Base-by-base conservation (phyloP, 192 early-diverging fungal genomes). In the Polychytrium aggregatum region DNA sequence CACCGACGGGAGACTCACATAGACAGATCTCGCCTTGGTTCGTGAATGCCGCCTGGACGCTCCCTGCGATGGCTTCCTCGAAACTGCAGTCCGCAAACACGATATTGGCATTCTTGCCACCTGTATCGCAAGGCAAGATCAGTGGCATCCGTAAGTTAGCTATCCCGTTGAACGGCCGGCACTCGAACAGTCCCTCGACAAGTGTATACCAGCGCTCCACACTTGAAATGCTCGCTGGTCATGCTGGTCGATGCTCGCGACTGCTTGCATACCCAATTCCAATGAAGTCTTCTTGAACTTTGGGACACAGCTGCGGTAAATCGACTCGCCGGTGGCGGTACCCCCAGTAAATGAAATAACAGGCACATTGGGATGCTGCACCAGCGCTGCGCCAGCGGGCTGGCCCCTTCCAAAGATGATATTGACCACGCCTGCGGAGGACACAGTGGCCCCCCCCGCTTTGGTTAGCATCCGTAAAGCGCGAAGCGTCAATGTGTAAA, bases 1-100 rank as follows among this genome's bases (percentile, higher is more conserved):
- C n/a, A n/a, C n/a, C n/a, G n/a, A 42, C 5, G 5, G 21, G 5
- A 10, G 22, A 48, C 54, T 76, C 68, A 52, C 79, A 82, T 17
- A 88, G 56, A 47, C 88, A 90, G 17, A 85, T 81, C 58, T 92
- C 86, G 20, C 89, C 89, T 41, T 85, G 81, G 41, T 78, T 78
- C 18, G 72, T 57, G 64, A 83, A 92, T 20, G 78, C 76, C 18
- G 74, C 70, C 4, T 65, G 48, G 24, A 91, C 47, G n/a, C 78
- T 67, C 45, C 76, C 78, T 30, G 70, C 64, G 6, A 88, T 68
- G 0, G 85, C 82, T 49, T 76, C 60, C 41, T 87, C 82, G 11
- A 87, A 46, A 48, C 87, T 68, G 17, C 79, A 78, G 65, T 89
- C 87, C 24, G 70, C 78, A 64, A 87, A 89, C 2, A 87, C 69